These are phyloP conservation scores for Pichia gijzeniarum DNA, from an alignment of 805 yeast species.

Conservation along the genomic window DNA sequence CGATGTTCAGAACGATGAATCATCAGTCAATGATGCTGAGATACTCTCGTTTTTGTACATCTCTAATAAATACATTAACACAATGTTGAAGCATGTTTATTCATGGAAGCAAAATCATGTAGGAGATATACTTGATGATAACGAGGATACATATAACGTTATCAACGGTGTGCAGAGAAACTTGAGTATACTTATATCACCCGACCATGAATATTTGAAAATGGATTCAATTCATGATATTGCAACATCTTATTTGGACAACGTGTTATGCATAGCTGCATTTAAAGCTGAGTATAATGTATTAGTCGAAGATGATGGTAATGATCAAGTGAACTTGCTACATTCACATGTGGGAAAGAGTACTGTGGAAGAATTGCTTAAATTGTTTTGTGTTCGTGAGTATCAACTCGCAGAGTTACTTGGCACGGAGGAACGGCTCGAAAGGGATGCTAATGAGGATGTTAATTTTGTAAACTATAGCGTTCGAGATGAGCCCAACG, in stretches of 20 bases:
- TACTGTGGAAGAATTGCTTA: slow-evolving; percentile 28
- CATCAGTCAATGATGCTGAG: background rate
- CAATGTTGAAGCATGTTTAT: background rate
- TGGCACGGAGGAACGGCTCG: slow-evolving; percentile 32
- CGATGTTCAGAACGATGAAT: too few relatives aligned
- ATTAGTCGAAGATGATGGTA: background rate
- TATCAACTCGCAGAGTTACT: slow-evolving; percentile 34
- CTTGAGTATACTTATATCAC: background rate
- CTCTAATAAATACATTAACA: slow-evolving; percentile 1
- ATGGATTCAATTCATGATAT: slow-evolving; percentile 1
- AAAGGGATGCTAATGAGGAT: slow-evolving; percentile 47
- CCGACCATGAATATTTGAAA: background rate
- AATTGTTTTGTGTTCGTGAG: slow-evolving; percentile 46
- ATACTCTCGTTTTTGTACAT: slow-evolving; percentile 5
- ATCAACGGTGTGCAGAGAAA: slow-evolving; percentile 4
- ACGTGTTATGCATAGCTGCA: slow-evolving; percentile 5
- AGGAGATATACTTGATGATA: background rate
- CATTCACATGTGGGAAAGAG: background rate
- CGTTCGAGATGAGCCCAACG: background rate
- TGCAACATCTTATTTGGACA: slow-evolving; percentile 4
- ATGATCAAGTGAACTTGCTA: background rate
- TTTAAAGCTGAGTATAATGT: slow-evolving; percentile 9
- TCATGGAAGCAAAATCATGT: background rate
- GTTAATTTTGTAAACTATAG: slow-evolving; percentile 22
- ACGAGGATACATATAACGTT: background rate